Conservation (phyloP, 2,329 filamentous ascomycete genomes). For the Teratosphaeria zuluensis region DNA sequence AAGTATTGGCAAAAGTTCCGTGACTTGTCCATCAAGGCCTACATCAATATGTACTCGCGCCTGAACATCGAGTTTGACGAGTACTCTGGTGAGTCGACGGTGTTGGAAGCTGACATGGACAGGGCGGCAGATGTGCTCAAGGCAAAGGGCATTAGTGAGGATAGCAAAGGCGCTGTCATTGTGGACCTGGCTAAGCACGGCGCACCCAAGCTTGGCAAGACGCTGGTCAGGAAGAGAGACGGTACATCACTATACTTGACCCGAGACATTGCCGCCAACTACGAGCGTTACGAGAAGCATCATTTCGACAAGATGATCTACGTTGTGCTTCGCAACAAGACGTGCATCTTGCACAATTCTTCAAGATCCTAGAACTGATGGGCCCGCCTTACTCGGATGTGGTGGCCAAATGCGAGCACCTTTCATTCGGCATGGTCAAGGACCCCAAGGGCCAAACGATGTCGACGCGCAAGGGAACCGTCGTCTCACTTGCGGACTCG, state of each 20-base stretch:
- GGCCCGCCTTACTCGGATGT: slow-evolving; percentile 47
- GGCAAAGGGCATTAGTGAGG: slow-evolving; percentile 51
- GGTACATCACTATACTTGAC: slow-evolving; percentile 61
- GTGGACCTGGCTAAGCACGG: slow-evolving; percentile 62
- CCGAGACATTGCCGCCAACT: slow-evolving; percentile 57
- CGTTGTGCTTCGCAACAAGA: slow-evolving; percentile 55
- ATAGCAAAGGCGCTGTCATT: slow-evolving; percentile 56
- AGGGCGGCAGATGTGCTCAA: slow-evolving; percentile 50
- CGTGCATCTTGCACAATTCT: slow-evolving; percentile 54
- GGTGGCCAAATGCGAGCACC: slow-evolving; percentile 49
- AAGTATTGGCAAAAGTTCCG: slow-evolving; percentile 55
- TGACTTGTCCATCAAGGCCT: slow-evolving; percentile 54
- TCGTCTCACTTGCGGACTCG: slow-evolving; percentile 40
- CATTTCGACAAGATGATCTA: slow-evolving; percentile 61
- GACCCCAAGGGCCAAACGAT: slow-evolving; percentile 43
- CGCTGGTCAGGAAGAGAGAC: slow-evolving; percentile 56
- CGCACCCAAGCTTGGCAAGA: slow-evolving; percentile 57
- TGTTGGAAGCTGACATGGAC: slow-evolving; percentile 53
- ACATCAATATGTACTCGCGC: slow-evolving; percentile 53
- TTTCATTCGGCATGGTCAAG: slow-evolving; percentile 57
- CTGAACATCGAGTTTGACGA: slow-evolving; percentile 57
- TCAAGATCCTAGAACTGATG: slow-evolving; percentile 55
- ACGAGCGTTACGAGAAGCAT: slow-evolving; percentile 53
- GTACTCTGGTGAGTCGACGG: slow-evolving; percentile 60
- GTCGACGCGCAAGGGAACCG: slow-evolving; percentile 51